phyloP scores from a whole-genome alignment of 2,329 filamentous ascomycete genomes.

The Aureobasidium sp. region DNA sequence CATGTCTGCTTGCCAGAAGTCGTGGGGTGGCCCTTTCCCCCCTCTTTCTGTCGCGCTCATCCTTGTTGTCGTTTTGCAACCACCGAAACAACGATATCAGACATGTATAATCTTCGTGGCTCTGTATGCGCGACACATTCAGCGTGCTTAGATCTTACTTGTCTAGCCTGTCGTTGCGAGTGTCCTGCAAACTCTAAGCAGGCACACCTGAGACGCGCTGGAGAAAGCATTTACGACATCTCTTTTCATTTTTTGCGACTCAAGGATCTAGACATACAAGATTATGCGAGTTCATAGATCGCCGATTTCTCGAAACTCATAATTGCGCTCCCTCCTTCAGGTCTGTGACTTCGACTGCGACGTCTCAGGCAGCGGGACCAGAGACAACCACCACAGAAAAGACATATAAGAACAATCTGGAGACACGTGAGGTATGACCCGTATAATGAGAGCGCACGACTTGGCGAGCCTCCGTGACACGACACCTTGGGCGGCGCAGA shows the following conservation, averaged over 20 bases:
- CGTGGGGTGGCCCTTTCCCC: neutral
- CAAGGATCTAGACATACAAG: no score
- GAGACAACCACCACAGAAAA: neutral
- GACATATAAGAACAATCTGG: neutral
- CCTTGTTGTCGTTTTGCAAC: neutral
- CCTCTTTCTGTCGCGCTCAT: no score
- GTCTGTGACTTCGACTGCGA: neutral
- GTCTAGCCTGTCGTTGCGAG: no score
- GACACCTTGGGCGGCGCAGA: no score
- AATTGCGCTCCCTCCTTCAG: neutral
- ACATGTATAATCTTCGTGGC: neutral
- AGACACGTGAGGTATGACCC: neutral
- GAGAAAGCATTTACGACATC: no score
- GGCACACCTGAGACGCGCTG: no score
- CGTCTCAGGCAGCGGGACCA: neutral
- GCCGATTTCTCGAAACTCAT: neutral
- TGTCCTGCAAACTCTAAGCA: no score
- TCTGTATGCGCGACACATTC: no score
- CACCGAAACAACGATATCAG: neutral
- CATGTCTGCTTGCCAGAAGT: neutral
- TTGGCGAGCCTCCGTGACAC: neutral
- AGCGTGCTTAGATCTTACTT: no score
- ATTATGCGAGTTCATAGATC: neutral
- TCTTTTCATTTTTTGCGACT: neutral
- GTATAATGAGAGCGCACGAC: neutral